Conservation (phyloP, 2,329 filamentous ascomycete species). For the Beauveria bassiana region DNA sequence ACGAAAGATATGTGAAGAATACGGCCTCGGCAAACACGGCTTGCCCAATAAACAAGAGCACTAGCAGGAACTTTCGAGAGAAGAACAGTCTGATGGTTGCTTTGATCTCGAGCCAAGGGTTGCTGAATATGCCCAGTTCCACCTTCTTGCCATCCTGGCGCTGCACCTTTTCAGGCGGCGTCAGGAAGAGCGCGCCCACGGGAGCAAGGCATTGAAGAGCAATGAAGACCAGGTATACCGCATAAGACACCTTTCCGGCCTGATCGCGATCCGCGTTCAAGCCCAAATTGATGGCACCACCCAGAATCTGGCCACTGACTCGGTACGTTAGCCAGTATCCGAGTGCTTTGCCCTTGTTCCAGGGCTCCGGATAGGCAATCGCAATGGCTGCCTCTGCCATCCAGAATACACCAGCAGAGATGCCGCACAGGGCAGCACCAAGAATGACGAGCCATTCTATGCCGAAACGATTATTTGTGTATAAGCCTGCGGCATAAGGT, state of each 20-base stretch:
- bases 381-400: slow-evolving; percentile 68
- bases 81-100: slow-evolving; percentile 52
- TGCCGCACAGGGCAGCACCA: slow-evolving; percentile 60
- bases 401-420: slow-evolving; percentile 69
- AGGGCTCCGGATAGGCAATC: slow-evolving; percentile 63
- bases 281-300: slow-evolving; percentile 63
- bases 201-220: slow-evolving; percentile 59
- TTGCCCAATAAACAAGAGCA: slow-evolving; percentile 62
- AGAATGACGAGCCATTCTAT: slow-evolving; percentile 61
- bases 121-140: slow-evolving; percentile 47
- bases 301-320: slow-evolving; percentile 59
- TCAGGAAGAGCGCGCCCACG: slow-evolving; percentile 56
- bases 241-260: slow-evolving; percentile 60
- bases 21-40: slow-evolving; percentile 65
- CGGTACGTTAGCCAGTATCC: slow-evolving; percentile 59
- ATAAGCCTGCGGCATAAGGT: slow-evolving; percentile 62
- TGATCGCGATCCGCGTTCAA: slow-evolving; percentile 50
- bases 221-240: slow-evolving; percentile 63
- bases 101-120: slow-evolving; percentile 52
- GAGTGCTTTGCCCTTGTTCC: slow-evolving; percentile 55
- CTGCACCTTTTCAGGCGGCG: slow-evolving; percentile 52
- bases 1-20: slow-evolving; percentile 57
- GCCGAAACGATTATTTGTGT: slow-evolving; percentile 64
- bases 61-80: slow-evolving; percentile 52
- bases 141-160: slow-evolving; percentile 58